phyloP scores from a whole-genome alignment of 345 rosid species.

The Limnanthes douglasii region DNA sequence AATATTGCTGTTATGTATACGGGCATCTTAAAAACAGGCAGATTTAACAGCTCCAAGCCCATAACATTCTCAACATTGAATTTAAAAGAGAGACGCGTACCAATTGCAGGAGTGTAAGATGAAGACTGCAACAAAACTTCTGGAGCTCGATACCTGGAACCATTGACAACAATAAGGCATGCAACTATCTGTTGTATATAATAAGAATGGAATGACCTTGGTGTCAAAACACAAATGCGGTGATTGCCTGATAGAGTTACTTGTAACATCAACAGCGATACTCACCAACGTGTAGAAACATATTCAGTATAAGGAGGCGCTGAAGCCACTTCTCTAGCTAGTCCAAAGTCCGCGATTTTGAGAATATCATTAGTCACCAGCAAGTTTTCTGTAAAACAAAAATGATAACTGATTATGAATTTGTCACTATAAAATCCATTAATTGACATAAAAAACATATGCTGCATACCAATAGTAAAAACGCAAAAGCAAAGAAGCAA shows the following conservation, averaged over 20 bases:
- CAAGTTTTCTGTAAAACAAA: conserved; percentile 46
- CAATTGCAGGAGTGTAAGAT: conserved; percentile 79
- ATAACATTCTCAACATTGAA: no score
- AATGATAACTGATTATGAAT: conserved; percentile 3
- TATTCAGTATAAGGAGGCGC: conserved; percentile 93
- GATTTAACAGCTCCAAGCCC: no score
- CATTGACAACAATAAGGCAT: background rate
- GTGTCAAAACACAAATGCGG: background rate
- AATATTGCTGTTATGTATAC: no score
- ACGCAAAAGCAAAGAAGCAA: conserved; percentile 1
- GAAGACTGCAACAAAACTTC: conserved; percentile 86
- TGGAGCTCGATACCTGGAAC: conserved; percentile 84
- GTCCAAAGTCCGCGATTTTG: conserved; percentile 93
- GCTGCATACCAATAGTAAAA: conserved; percentile 3
- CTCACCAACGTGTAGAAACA: conserved; percentile 93
- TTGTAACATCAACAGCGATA: background rate
- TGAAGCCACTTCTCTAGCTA: conserved; percentile 89
- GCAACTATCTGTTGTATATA: background rate
- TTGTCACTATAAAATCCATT: conserved; percentile 4
- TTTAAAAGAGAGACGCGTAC: conserved; percentile 16
- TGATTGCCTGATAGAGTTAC: no score
- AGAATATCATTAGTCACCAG: conserved; percentile 66
- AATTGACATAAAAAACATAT: conserved; percentile 1
- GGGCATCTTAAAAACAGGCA: no score
- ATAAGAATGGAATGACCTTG: background rate